These are phyloP conservation scores for Thielaviopsis punctulata DNA, from an alignment of 2,329 filamentous ascomycete species.

Conservation along the genomic window DNA sequence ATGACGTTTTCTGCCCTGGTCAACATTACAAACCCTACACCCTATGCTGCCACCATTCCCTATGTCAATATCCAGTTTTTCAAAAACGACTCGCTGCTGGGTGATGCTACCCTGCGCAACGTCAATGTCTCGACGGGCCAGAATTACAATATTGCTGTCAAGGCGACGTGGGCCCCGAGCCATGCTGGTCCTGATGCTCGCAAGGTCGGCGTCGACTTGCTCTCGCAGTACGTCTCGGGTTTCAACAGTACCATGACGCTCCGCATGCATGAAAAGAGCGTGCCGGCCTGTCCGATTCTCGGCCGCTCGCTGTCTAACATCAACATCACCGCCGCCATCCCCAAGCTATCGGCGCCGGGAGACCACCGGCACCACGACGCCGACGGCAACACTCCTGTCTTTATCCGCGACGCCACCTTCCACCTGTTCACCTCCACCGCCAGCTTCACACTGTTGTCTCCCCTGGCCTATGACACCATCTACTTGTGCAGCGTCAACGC, in stretches of 20 bases:
- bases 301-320: slow-evolving; percentile 57
- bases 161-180: slow-evolving; percentile 57
- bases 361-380: slow-evolving; percentile 16
- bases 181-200: slow-evolving; percentile 42
- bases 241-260: slow-evolving; percentile 68
- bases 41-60: slow-evolving; percentile 69
- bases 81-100: slow-evolving; percentile 56
- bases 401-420: slow-evolving; percentile 74
- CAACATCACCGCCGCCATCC: slow-evolving; percentile 53
- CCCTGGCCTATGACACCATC: slow-evolving; percentile 53
- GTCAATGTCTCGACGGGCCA: slow-evolving; percentile 47
- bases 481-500: slow-evolving; percentile 69
- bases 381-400: slow-evolving; percentile 24
- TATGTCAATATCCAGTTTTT: slow-evolving; percentile 61
- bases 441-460: slow-evolving; percentile 67
- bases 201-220: slow-evolving; percentile 48
- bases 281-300: slow-evolving; percentile 56
- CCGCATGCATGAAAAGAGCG: slow-evolving; percentile 49
- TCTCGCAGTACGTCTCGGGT: slow-evolving; percentile 79
- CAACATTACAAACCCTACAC: slow-evolving; percentile 80
- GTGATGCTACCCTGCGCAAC: slow-evolving; percentile 52
- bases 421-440: slow-evolving; percentile 78
- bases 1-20: slow-evolving; percentile 54
- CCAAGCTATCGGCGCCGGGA: slow-evolving; percentile 43
- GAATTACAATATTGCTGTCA: slow-evolving; percentile 52